Conservation (phyloP, 2,329 filamentous ascomycete genomes). For the Graphium sp. region DNA sequence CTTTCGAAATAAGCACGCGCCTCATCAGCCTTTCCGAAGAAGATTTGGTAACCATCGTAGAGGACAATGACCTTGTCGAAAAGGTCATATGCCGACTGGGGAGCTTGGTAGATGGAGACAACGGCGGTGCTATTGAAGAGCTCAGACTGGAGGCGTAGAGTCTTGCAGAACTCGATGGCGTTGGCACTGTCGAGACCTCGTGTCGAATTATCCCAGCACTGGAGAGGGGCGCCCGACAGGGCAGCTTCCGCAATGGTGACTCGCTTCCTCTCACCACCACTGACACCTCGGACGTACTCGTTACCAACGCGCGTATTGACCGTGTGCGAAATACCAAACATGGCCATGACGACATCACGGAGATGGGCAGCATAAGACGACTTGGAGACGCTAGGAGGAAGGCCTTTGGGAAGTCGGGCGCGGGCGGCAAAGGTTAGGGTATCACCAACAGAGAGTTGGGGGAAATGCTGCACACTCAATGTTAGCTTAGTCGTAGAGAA, state of each 20-base stretch:
- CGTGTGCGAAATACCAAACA: conserved; percentile 60
- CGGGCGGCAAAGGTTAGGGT: conserved; percentile 64
- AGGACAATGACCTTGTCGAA: conserved; percentile 43
- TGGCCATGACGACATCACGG: conserved; percentile 58
- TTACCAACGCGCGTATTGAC: conserved; percentile 58
- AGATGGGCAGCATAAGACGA: conserved; percentile 42
- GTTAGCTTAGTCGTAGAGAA: too few species aligned
- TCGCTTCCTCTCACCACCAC: conserved; percentile 55
- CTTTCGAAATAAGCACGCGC: conserved; percentile 50
- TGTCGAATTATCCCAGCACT: conserved; percentile 58
- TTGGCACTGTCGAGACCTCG: conserved; percentile 61
- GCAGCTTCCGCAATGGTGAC: conserved; percentile 46
- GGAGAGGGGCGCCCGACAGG: conserved; percentile 40
- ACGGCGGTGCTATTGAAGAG: conserved; percentile 47
- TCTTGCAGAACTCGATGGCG: conserved; percentile 59
- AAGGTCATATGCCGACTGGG: conserved; percentile 45
- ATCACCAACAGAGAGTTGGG: conserved; percentile 59
- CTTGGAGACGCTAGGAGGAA: conserved; percentile 39
- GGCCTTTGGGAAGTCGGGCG: conserved; percentile 45
- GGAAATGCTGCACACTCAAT: conserved; percentile 37
- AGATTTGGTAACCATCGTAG: conserved; percentile 46
- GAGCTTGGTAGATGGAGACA: conserved; percentile 61
- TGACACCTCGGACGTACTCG: conserved; percentile 59
- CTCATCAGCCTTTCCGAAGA: conserved; percentile 40
- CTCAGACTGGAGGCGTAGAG: conserved; percentile 49